Base-by-base conservation (phyloP, 139 green algal species). In the Haematococcus lacustris region DNA sequence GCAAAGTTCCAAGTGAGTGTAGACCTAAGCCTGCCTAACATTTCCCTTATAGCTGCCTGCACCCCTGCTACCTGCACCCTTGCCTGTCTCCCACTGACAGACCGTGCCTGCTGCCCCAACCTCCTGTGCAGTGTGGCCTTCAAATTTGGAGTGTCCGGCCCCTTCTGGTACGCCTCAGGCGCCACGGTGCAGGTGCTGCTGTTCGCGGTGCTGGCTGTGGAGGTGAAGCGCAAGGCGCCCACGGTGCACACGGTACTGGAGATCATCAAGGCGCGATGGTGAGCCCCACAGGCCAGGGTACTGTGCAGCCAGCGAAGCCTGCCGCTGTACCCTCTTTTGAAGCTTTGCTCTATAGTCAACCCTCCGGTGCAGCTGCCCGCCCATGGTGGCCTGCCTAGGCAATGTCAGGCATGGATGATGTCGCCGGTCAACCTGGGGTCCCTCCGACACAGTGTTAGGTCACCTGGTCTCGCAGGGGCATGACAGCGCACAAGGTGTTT, bases 171-270 rank as follows among this genome's bases (percentile, higher is more conserved):
- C 72, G 93, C 93, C 1, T 32, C 84, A 17, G 92, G 93, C 38
- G 93, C 93, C 33, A 97, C 93, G 7, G 85, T 97, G 33, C 93
- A 69, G 79, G 86, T 97, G 74, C 83, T 97, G 61, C 89, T 98
- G 38, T 97, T 97, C 68, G 90, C 89, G 67, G 88, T 97, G 53
- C 80, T 98, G 30, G 91, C 93, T n/a, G 90, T 98, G 32, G 84
- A 98, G 80, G 87, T 98, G 77, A 98, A 98, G 87, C 86, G 88
- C 63, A 97, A 97, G 76, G 93, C 93, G 17, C 91, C 91, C 63
- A 92, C 82, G 28, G 88, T 88, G 4, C 93, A 98, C 82, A 98
- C 93, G 35, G 87, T 96, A 62, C 86, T 95, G 38, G 93, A 98
- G 78, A 93, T 97, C 72, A 76, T 97, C 70, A 69, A 82, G 66